These are phyloP conservation scores for Leccinum obscurum DNA, from an alignment of 768 basidiomycete genomes.

Conservation along the genomic window DNA sequence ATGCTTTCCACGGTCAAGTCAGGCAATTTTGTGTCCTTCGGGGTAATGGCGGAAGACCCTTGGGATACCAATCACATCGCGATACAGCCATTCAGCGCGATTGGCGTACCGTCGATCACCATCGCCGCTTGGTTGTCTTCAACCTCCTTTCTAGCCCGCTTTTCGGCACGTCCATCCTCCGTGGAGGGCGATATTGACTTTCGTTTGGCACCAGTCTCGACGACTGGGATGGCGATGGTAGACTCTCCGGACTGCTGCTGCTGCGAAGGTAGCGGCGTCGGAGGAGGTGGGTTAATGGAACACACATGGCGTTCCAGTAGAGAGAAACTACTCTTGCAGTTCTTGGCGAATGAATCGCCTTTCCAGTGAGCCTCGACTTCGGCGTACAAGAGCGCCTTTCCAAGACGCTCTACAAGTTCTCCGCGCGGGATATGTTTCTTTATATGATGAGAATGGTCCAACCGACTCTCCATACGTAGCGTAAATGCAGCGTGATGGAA, in stretches of 20 bases:
- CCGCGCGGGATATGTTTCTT: constrained; percentile 78
- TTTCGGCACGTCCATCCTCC: constrained; percentile 56
- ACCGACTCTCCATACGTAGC: constrained; percentile 70
- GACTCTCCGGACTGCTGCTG: constrained; percentile 21
- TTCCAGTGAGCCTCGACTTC: constrained; percentile 87
- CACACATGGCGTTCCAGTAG: constrained; percentile 77
- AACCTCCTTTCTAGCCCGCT: constrained; percentile 55
- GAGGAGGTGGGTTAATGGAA: constrained; percentile 46
- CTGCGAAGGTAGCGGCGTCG: constrained; percentile 17
- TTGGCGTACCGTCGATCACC: constrained; percentile 42
- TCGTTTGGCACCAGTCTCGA: constrained; percentile 43
- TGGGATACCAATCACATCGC: constrained; percentile 1
- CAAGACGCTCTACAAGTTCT: constrained; percentile 76
- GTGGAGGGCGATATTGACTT: constrained; percentile 50
- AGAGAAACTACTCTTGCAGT: constrained; percentile 72
- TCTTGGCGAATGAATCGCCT: constrained; percentile 54
- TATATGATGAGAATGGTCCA: constrained; percentile 68
- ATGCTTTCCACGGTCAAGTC: constrained; percentile 23
- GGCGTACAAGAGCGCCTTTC: constrained; percentile 75
- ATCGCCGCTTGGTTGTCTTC: constrained; percentile 38
- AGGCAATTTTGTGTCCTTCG: constrained; percentile 23
- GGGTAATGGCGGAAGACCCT: constrained; percentile 15
- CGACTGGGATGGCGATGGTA: not conserved
- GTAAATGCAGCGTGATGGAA: constrained; percentile 82
- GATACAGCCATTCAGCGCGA: constrained; percentile 31